Percentiles rank a stretch among this genome's conserved stretches.
phyloP scores from a whole-genome alignment of 2,329 filamentous ascomycete species.

The Stylonectria norvegica region DNA sequence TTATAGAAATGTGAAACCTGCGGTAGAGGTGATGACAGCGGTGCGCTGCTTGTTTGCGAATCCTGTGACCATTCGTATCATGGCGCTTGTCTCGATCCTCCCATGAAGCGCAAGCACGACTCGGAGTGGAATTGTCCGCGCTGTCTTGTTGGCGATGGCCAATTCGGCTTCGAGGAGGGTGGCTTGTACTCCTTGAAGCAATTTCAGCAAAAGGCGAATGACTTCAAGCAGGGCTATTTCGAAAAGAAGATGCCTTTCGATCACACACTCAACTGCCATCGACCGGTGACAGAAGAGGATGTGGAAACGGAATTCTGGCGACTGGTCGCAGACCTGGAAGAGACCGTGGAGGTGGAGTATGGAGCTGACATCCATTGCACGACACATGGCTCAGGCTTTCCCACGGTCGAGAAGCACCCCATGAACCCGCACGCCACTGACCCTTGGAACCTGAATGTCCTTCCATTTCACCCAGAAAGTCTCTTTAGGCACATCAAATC shows the following conservation, averaged over 20 bases:
- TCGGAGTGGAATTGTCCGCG: conserved; percentile 94
- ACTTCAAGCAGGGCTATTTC: conserved; percentile 94
- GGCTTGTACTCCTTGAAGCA: conserved; percentile 91
- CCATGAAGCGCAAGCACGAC: conserved; percentile 71
- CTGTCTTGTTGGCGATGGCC: conserved; percentile 91
- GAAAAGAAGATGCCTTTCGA: conserved; percentile 86
- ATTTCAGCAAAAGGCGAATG: conserved; percentile 92
- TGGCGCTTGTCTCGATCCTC: conserved; percentile 83
- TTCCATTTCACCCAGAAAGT: conserved; percentile 86
- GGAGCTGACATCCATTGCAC: conserved; percentile 98
- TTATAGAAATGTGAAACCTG: conserved; percentile 78
- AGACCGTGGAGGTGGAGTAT: conserved; percentile 96
- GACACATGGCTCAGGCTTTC: conserved; percentile 95
- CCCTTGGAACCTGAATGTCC: conserved; percentile 92
- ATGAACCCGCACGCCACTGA: conserved; percentile 83
- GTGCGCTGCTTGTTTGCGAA: conserved; percentile 76
- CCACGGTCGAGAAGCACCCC: conserved; percentile 87
- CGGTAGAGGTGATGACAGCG: conserved; percentile 69
- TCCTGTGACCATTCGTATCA: conserved; percentile 89
- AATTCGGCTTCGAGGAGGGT: conserved; percentile 96
- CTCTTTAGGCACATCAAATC: conserved; percentile 97
- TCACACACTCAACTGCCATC: conserved; percentile 73
- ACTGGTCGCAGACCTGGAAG: conserved; percentile 86
- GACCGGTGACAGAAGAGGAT: conserved; percentile 86
- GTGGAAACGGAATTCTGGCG: conserved; percentile 97